phyloP scores from a whole-genome alignment of 345 rosid species.

The Gossypium rotundifolium region DNA sequence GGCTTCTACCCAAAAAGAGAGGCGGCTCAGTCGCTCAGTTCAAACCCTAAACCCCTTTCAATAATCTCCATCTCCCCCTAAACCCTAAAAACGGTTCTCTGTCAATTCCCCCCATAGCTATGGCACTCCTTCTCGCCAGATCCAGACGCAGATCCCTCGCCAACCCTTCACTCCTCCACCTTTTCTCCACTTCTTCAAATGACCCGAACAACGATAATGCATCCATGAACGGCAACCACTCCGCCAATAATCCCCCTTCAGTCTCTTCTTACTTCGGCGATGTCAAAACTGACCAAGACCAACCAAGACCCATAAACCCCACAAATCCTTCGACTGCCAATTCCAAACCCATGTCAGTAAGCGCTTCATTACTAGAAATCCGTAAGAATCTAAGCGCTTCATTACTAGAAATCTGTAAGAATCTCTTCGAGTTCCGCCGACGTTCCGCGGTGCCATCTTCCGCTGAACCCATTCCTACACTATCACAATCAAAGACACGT shows the following conservation, averaged over 20 bases:
- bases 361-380: slow-evolving; percentile 21
- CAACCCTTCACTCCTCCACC: slow-evolving; percentile 38
- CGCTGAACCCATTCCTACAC: neutral
- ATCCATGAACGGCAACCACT: neutral
- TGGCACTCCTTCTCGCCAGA: slow-evolving; percentile 36
- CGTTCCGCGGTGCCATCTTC: slow-evolving; percentile 31
- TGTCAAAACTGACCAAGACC: slow-evolving; percentile 36
- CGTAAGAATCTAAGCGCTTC: slow-evolving; percentile 35
- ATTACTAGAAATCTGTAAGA: slow-evolving; percentile 28
- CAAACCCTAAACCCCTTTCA: neutral
- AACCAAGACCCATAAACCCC: slow-evolving; percentile 7
- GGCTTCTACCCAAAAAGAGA: neutral
- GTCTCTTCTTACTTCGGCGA: slow-evolving; percentile 38
- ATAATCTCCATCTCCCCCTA: neutral
- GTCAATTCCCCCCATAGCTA: slow-evolving; percentile 24
- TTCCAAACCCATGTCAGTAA: slow-evolving; percentile 3
- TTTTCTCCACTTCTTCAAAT: slow-evolving; percentile 51
- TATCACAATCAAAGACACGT: slow-evolving; percentile 7
- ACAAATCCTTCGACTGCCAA: slow-evolving; percentile 4
- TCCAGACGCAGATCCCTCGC: slow-evolving; percentile 31
- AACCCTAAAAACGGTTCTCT: neutral
- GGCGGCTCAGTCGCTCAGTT: neutral
- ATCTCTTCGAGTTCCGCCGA: slow-evolving; percentile 47
- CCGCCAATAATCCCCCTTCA: slow-evolving; percentile 6
- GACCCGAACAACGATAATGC: slow-evolving; percentile 17